A percentile compares a stretch with the other conserved stretches of the same genome.
These are phyloP conservation scores for Climacium dendroides DNA, from an alignment of 225 moss, liverwort and hornwort species.

Conservation along the genomic window DNA sequence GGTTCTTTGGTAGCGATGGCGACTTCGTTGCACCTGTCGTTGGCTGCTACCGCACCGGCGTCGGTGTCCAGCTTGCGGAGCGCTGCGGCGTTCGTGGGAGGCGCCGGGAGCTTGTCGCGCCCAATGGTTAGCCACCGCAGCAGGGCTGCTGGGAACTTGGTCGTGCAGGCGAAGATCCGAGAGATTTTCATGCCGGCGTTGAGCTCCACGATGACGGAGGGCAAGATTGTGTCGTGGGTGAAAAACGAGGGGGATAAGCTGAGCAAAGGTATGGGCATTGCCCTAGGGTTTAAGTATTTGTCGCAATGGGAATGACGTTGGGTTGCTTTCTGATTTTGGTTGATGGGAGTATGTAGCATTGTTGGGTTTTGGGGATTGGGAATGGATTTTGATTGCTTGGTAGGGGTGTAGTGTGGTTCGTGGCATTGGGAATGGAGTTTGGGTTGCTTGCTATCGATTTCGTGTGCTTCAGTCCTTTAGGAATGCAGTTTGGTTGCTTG, in stretches of 20 bases:
- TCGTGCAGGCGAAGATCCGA: slow-evolving; percentile 84
- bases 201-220: slow-evolving; percentile 99
- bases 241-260: slow-evolving; percentile 94
- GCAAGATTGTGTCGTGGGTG: slow-evolving; percentile 99
- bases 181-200: slow-evolving; percentile 99
- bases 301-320: not conserved
- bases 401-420: not conserved
- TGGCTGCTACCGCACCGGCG: not conserved
- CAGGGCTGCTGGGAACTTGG: not conserved
- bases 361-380: not conserved
- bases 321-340: not conserved
- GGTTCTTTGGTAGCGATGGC: slow-evolving; percentile 2
- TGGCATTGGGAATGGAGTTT: not conserved
- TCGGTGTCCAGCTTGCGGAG: not conserved
- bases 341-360: not conserved
- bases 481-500: not conserved
- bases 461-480: too few species aligned
- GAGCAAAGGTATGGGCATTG: slow-evolving; percentile 45
- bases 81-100: not conserved
- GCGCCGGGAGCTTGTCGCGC: not conserved
- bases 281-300: not conserved
- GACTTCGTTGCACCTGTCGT: slow-evolving; percentile 18
- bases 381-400: not conserved
- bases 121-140: not conserved
- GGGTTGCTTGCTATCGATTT: too few species aligned